Percentiles rank a stretch among this genome's conserved stretches.
These are phyloP conservation scores for Elsinoe perseae DNA, from an alignment of 2,329 filamentous ascomycete species.

Conservation along the genomic window DNA sequence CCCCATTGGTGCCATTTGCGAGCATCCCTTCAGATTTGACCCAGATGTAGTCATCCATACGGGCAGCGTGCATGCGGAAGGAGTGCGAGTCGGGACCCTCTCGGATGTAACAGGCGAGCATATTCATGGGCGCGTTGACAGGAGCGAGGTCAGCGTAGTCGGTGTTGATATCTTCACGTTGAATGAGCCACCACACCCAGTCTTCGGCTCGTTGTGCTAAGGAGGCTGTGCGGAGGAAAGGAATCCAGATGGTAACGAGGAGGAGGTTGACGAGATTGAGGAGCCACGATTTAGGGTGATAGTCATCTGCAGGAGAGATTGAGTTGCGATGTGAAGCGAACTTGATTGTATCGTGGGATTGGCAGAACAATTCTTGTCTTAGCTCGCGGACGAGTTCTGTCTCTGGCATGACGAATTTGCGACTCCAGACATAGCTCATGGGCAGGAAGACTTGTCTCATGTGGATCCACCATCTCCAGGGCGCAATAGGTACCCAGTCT, in stretches of 20 bases:
- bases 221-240: slow-evolving; percentile 60
- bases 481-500: slow-evolving; percentile 34
- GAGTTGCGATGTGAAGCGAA: slow-evolving; percentile 74
- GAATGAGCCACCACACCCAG: slow-evolving; percentile 73
- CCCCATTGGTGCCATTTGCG: slow-evolving; percentile 94
- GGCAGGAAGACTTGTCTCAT: slow-evolving; percentile 94
- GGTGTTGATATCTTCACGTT: slow-evolving; percentile 90
- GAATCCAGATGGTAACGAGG: slow-evolving; percentile 71
- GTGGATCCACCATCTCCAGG: slow-evolving; percentile 97
- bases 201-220: slow-evolving; percentile 67
- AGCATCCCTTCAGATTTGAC: slow-evolving; percentile 88
- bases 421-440: slow-evolving; percentile 86
- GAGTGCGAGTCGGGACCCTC: slow-evolving; percentile 68
- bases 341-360: slow-evolving; percentile 69
- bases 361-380: slow-evolving; percentile 71
- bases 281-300: slow-evolving; percentile 82
- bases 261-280: slow-evolving; percentile 72
- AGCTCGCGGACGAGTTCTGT: slow-evolving; percentile 57
- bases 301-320: slow-evolving; percentile 75
- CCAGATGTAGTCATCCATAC: slow-evolving; percentile 82
- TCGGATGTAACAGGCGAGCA: slow-evolving; percentile 74
- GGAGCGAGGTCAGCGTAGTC: slow-evolving; percentile 79
- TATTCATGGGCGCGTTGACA: slow-evolving; percentile 85
- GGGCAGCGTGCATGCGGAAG: slow-evolving; percentile 69
- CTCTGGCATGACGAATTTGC: slow-evolving; percentile 67